Evolutionary conservation across 1,284 basidiomycete species (phyloP).

Genomic region (Trichosporon coremiiforme): DNA sequence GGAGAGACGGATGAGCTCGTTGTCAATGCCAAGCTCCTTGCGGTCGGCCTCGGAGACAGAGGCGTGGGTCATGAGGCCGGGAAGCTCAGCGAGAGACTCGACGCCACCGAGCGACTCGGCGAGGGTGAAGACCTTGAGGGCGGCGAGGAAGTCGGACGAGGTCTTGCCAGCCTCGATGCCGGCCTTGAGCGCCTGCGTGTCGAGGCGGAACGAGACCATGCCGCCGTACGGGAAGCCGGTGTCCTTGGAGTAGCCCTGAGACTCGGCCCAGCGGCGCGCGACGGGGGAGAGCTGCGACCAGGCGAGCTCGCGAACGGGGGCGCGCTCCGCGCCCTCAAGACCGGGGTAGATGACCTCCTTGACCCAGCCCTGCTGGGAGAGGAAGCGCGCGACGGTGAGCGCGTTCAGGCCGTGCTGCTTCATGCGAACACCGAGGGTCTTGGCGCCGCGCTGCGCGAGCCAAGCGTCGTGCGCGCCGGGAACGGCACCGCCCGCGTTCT

Average conservation of each 20-base stretch:
- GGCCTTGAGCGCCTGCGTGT: slow-evolving; percentile 24
- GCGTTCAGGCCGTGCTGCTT: slow-evolving; percentile 84
- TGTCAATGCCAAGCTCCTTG: slow-evolving; percentile 73
- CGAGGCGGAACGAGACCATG: slow-evolving; percentile 62
- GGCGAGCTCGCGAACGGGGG: slow-evolving; percentile 28
- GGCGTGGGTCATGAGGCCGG: slow-evolving; percentile 71
- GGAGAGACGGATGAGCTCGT: slow-evolving; percentile 76
- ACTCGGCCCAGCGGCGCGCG: slow-evolving; percentile 27
- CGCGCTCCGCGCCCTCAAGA: slow-evolving; percentile 55
- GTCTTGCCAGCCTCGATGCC: slow-evolving; percentile 20
- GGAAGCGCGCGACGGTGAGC: slow-evolving; percentile 69
- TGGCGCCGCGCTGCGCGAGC: slow-evolving; percentile 86
- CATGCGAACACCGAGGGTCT: slow-evolving; percentile 87
- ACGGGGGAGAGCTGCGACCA: slow-evolving; percentile 29
- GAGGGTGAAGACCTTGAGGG: slow-evolving; percentile 73
- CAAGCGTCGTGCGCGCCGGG: slow-evolving; percentile 88
- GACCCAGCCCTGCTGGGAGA: slow-evolving; percentile 64
- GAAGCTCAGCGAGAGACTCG: slow-evolving; percentile 81
- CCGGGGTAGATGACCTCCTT: too few species aligned
- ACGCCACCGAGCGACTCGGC: slow-evolving; percentile 91
- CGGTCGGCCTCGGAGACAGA: slow-evolving; percentile 51
- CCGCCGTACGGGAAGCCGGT: slow-evolving; percentile 72
- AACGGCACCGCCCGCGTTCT: slow-evolving; percentile 84
- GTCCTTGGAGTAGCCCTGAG: slow-evolving; percentile 46
- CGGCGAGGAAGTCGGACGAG: slow-evolving; percentile 65